Evolutionary conservation across 1,139 yeast species (phyloP), one percentile per base, ranked within the genome.

Genomic region (Debaryomycetaceae sp.): DNA sequence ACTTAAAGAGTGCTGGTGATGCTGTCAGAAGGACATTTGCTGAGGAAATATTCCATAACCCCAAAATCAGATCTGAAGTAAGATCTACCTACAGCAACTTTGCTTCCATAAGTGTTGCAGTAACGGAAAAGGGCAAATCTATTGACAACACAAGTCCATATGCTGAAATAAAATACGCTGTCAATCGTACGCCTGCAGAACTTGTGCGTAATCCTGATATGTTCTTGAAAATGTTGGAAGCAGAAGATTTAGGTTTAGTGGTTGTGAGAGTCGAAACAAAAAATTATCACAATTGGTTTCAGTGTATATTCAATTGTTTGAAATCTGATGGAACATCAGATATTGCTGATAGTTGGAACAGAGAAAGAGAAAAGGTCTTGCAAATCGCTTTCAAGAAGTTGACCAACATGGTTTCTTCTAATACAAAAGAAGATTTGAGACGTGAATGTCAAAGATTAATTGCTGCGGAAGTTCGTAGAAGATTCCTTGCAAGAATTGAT

Each of bases 111-210:
- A 84, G 86, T 57, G 83, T 91, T 17, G 77, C 79, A 13, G 66
- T 91, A 31, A 91, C 98, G 0, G 95, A 89, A 48, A 89, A 87
- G 63, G 99, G 99, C 45, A 79, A 79, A 52, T 71, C 79, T 36
- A 92, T 92, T 47, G 95, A 85, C 50, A 81, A 78, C 42, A 82
- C 82, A 46, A 83, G 92, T 47, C 86, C 92, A 1, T 91, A 82
- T 54, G 88, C 85, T 44, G 96, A 88, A 55, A 83, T 94, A 65
- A 94, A 92, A 59, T 94, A 92, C 61, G 95, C 96, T 14, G 77
- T 81, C 41, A 86, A 88, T 61, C 77, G 94, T 54, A 74, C 87
- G 1, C 83, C 92, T 8, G 75, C 76, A 8, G 92, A 89, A 44
- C 77, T 94, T 52, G 77, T 79, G 4, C 72, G 71, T 34, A 73